phyloP scores from a whole-genome alignment of 345 rosid species.

The Eucalyptus cloeziana region DNA sequence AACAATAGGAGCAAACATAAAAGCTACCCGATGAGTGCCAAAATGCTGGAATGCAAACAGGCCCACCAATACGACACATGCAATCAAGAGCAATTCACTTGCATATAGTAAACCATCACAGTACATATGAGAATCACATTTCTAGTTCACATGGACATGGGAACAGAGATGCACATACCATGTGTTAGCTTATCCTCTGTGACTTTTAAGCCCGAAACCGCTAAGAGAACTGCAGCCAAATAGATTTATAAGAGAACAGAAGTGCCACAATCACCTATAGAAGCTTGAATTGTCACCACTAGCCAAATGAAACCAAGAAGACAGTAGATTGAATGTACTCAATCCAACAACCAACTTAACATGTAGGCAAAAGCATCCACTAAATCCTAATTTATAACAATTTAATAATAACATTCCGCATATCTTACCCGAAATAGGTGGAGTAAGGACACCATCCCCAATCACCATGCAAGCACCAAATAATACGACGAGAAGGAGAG shows the following conservation, averaged over 20 bases:
- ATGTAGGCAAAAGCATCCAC: background rate
- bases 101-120: background rate
- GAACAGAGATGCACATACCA: constrained; percentile 23
- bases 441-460: constrained; percentile 83
- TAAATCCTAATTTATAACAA: background rate
- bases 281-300: background rate
- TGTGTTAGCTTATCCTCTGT: constrained; percentile 28
- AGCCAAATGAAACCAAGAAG: background rate
- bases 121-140: background rate
- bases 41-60: constrained; percentile 87
- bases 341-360: background rate
- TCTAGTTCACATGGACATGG: background rate
- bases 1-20: constrained; percentile 82
- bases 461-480: constrained; percentile 86
- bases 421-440: constrained; percentile 69
- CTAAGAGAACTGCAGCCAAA: constrained; percentile 61
- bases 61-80: constrained; percentile 83
- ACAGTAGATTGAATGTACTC: background rate
- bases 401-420: background rate
- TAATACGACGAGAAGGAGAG: constrained; percentile 59
- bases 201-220: constrained; percentile 72
- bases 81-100: constrained; percentile 57
- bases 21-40: constrained; percentile 84
- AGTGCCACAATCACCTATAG: background rate
- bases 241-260: background rate